Evolutionary conservation across 805 yeast genomes (phyloP), one percentile per base, ranked within the genome.

Genomic region (Pichia exigua): DNA sequence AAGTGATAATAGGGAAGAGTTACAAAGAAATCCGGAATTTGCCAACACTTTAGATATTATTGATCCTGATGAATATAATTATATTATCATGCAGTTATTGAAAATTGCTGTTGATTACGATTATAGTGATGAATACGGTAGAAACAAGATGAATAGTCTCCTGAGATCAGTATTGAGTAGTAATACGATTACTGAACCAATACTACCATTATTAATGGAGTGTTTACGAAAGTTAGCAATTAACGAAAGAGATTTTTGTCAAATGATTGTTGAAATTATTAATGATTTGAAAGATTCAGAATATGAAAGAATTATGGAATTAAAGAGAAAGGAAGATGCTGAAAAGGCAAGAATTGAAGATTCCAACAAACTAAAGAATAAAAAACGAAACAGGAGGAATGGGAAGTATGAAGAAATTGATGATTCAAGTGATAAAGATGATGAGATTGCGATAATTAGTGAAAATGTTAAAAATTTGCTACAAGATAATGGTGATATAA

Each of bases 61-160:
- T 3, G 82, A 82, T 50, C 70, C 77, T 6, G 73, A 71, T 22
- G 89, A 85, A 51, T 63, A 81, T 28, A 91, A 86, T 56, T 90
- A 82, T 62, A 79, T 90, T 45, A 75, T 90, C 42, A 81, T 81
- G 52, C 96, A 94, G 65, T 65, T 92, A 21, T 64, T 92, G 40
- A 66, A 71, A 11, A 77, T 88, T 27, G 83, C 91, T 0, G 76
- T 77, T 28, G 78, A 79, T 40, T 85, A 85, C 62, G 98, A 94
- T 65, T 89, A 81, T 61, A 84, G 89, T 59, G 97, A 94, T 70
- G 96, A 91, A 65, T 78, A 86, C 45, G 97, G 97, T 21, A 78
- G 97, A 62, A 77, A 96, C 64, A 81, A 81, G 44, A 81, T 89
- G 79, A 68, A 86, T 41, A 75, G 73, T 30, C 73, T 79, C 2